phyloP scores from a whole-genome alignment of 2,329 filamentous ascomycete genomes.

The Colletotrichum godetiae region DNA sequence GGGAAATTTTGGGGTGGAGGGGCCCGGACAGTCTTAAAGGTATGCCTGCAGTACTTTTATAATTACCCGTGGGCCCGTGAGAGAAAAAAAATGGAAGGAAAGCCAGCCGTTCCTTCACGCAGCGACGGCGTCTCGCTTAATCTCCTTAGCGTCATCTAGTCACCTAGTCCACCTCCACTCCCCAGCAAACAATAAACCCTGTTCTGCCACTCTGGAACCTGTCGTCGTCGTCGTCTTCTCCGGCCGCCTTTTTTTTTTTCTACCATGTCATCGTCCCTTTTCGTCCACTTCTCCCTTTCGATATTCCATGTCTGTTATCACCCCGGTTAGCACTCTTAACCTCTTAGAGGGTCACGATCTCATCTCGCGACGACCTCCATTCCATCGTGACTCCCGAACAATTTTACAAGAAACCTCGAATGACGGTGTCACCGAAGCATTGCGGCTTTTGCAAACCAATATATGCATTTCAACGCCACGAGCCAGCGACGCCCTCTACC shows the following conservation, averaged over 20 bases:
- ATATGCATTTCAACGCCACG: neutral
- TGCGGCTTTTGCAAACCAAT: neutral
- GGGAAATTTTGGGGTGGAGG: constrained; percentile 37
- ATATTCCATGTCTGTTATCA: neutral
- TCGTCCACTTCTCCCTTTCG: constrained; percentile 7
- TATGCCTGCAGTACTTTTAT: constrained; percentile 37
- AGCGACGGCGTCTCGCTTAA: constrained; percentile 36
- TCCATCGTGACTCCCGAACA: neutral
- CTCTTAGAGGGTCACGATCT: neutral
- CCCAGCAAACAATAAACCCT: constrained; percentile 36
- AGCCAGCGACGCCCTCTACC: neutral
- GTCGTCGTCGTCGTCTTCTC: constrained; percentile 18
- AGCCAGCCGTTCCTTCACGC: constrained; percentile 37
- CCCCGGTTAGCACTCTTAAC: neutral
- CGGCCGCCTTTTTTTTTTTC: neutral
- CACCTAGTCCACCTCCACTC: constrained; percentile 33
- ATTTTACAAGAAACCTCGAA: neutral
- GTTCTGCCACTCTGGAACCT: constrained; percentile 1
- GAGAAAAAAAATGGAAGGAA: constrained; percentile 37
- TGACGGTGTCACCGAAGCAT: neutral
- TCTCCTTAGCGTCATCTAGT: constrained; percentile 36
- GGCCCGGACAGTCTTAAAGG: constrained; percentile 36
- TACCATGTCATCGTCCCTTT: constrained; percentile 20
- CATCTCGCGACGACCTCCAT: neutral
- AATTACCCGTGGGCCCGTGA: constrained; percentile 37